Conservation (phyloP, 345 rosid species). For the Trapa bicornis region DNA sequence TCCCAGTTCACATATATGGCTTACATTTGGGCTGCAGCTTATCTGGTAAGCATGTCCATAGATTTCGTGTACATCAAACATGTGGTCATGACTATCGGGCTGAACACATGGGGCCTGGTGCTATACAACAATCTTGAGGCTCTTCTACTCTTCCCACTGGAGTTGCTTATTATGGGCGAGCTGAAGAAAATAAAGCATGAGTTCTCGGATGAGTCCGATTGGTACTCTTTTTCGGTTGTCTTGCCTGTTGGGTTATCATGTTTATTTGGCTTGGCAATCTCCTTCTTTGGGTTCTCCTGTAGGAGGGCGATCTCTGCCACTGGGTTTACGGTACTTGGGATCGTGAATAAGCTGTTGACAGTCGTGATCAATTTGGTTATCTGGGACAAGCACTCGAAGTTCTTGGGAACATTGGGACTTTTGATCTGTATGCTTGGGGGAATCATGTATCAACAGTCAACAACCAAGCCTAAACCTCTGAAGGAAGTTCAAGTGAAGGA, state of each 20-base stretch:
- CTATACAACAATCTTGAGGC: conserved; percentile 95
- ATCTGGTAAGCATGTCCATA: conserved; percentile 81
- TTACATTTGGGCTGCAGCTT: conserved; percentile 84
- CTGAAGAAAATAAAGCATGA: conserved; percentile 79
- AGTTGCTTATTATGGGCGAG: conserved; percentile 91
- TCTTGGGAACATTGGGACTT: conserved; percentile 70
- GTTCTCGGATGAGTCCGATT: conserved; percentile 52
- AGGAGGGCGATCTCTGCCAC: conserved; percentile 90
- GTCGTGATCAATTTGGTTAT: conserved; percentile 72
- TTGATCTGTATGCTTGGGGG: conserved; percentile 91
- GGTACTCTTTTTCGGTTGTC: conserved; percentile 62
- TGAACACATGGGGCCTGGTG: conserved; percentile 95
- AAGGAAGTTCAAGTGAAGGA: conserved; percentile 27
- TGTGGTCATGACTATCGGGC: conserved; percentile 90
- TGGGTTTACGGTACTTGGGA: conserved; percentile 93
- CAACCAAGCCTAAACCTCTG: conserved; percentile 52
- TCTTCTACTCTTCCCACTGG: conserved; percentile 74
- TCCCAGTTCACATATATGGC: conserved; percentile 75
- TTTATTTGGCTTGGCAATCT: conserved; percentile 76
- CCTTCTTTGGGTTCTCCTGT: conserved; percentile 98
- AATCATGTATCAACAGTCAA: conserved; percentile 78
- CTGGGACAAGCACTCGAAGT: conserved; percentile 91
- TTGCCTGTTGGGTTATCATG: conserved; percentile 89
- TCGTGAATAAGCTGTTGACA: conserved; percentile 83
- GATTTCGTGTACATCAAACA: conserved; percentile 98